Evolutionary conservation across 441 rosid species (phyloP).

Genomic region (Gossypium aridum): DNA sequence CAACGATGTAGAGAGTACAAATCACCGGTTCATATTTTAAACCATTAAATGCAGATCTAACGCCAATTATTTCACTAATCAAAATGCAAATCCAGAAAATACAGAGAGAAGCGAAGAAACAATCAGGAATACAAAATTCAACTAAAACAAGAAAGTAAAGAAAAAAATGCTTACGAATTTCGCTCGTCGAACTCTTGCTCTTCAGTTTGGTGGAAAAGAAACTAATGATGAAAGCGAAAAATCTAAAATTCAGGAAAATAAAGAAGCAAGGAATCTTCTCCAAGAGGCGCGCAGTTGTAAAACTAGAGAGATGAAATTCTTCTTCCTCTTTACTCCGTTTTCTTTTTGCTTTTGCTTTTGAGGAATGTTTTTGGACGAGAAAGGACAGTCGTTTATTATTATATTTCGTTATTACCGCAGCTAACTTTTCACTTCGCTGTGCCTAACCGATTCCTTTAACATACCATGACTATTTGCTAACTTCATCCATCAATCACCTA

Average conservation of each 20-base stretch:
- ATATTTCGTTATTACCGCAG: no score
- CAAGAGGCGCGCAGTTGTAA: not conserved
- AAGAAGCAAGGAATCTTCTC: not conserved
- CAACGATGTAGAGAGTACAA: not conserved
- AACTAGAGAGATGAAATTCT: not conserved
- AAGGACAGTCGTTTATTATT: not conserved
- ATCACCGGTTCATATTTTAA: not conserved
- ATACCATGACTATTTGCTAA: no score
- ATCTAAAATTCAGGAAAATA: not conserved
- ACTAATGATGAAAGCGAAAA: not conserved
- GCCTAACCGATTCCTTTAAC: no score
- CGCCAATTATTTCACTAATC: not conserved
- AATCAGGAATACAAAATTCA: not conserved
- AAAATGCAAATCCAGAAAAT: not conserved
- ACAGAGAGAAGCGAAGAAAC: not conserved
- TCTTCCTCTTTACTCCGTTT: not conserved
- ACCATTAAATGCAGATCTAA: not conserved
- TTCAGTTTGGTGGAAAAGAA: not conserved
- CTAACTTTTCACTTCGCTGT: no score
- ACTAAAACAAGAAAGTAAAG: not conserved
- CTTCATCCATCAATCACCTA: no score
- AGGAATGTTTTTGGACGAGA: not conserved
- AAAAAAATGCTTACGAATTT: constrained; percentile 7
- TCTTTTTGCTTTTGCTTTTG: not conserved
- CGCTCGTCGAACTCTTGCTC: not conserved